Evolutionary conservation across 495 filamentous ascomycete genomes (phyloP).

Genomic region (Hypoxylon lenormandii): DNA sequence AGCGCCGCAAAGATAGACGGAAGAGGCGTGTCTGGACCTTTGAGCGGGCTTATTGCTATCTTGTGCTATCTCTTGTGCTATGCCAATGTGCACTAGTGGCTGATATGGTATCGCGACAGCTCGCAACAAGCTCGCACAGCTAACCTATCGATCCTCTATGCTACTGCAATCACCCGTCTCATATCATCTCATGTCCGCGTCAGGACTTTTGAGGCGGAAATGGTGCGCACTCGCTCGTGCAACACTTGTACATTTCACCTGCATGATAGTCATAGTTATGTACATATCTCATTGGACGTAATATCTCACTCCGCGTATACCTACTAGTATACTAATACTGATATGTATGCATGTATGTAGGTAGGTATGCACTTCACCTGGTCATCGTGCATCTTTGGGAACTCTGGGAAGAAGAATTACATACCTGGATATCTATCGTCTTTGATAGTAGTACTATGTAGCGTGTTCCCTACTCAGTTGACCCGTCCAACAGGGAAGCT

Average conservation of each 20-base stretch:
- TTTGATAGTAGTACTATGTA: slow-evolving; percentile 25
- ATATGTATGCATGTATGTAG: neutral
- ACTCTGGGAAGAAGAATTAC: too few species aligned
- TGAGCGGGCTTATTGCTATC: neutral
- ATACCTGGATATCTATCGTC: slow-evolving; percentile 23
- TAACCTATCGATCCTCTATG: neutral
- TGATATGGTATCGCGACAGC: neutral
- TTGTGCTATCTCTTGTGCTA: neutral
- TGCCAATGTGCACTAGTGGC: neutral
- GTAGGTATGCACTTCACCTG: slow-evolving; percentile 6
- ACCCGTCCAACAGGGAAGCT: slow-evolving; percentile 26
- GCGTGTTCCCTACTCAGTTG: slow-evolving; percentile 15
- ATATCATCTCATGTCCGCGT: neutral
- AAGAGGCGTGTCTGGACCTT: neutral
- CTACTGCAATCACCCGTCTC: neutral
- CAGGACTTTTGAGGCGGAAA: slow-evolving; percentile 12
- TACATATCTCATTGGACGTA: slow-evolving; percentile 21
- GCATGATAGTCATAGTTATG: neutral
- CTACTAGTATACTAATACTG: neutral
- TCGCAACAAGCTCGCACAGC: neutral
- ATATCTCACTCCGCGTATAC: slow-evolving; percentile 18
- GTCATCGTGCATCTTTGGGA: slow-evolving; percentile 29
- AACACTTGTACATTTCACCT: slow-evolving; percentile 32
- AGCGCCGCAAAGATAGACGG: slow-evolving; percentile 5
- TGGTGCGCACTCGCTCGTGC: slow-evolving; percentile 38